Conservation (phyloP, 108 stramenopile species). For the Seminavis robusta region DNA sequence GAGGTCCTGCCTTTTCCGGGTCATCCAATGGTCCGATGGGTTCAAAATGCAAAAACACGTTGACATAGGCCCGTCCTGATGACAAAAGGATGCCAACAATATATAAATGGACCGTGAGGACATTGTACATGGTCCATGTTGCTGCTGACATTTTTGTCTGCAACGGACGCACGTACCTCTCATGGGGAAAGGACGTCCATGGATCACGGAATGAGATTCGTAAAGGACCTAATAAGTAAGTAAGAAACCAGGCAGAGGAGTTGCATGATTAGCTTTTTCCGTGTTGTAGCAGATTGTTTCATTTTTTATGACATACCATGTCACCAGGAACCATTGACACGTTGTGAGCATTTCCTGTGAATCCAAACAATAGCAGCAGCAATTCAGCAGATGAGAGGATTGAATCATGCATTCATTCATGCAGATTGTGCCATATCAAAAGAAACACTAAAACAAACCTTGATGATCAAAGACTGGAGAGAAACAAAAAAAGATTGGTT, state of each 20-base stretch:
- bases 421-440: no score
- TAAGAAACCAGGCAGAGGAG: neutral
- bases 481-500: neutral
- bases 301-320: no score
- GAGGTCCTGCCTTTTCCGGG: neutral
- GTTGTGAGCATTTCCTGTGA: constrained; percentile 83
- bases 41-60: constrained; percentile 66
- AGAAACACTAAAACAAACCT: constrained; percentile 69
- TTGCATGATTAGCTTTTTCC: neutral
- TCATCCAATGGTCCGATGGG: constrained; percentile 38
- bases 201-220: constrained; percentile 65
- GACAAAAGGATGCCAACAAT: no score
- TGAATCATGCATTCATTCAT: no score
- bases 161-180: constrained; percentile 73
- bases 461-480: constrained; percentile 52
- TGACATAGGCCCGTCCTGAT: no score
- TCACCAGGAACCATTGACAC: constrained; percentile 74
- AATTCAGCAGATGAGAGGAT: no score
- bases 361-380: no score
- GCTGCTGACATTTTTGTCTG: neutral
- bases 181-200: constrained; percentile 81
- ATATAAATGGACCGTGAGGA: neutral
- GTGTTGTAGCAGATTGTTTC: neutral
- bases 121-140: neutral
- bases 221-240: constrained; percentile 77